Evolutionary conservation across 371 early-diverging fungal species (phyloP), one percentile per base, ranked within the genome.

Genomic region (Globomyces sp.): DNA sequence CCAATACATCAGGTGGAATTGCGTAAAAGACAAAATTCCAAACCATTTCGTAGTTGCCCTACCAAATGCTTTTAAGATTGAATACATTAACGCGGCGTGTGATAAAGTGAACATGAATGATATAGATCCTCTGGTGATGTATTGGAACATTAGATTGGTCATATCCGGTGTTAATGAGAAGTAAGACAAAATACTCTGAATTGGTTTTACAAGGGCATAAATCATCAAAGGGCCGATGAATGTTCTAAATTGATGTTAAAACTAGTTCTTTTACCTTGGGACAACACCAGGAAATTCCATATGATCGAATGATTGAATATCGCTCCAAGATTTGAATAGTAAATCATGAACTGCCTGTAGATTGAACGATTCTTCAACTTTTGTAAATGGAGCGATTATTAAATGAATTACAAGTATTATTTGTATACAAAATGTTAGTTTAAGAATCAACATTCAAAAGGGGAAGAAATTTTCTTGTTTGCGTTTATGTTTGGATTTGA

Each of bases 361-460:
- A 70, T 91, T 92, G 78, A 98, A 98, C 68, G 92, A 91, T 72
- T 98, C 98, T 76, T 98, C 96, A 42, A 98, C 96, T 77, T 97
- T 95, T 53, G 93, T 92, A 74, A 78, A 96, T 0, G 96, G 96
- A 43, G 86, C 69, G 2, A 58, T 2, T 44, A 41, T 2, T 4
- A 69, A 50, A 46, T 74, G 51, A 8, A 63, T 4, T 39, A 67
- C 13, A 5, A 67, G 39, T 39, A 55, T 39, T 39, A 24, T 24
- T 24, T 24, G 24, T 24, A 24, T 24, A 24, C 24, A 24, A 24
- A 24, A 24, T 24, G 24, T 24, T 24, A 24, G 24, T 24, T 24
- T 24, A 24, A 24, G 24, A 24, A 24, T 24, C 24, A 24, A 24
- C 24, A 24, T 24, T 24, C 24, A 24, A 24, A 24, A 24, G 24